phyloP scores from a whole-genome alignment of 1,284 basidiomycete species.

The Cryptococcus sp. region DNA sequence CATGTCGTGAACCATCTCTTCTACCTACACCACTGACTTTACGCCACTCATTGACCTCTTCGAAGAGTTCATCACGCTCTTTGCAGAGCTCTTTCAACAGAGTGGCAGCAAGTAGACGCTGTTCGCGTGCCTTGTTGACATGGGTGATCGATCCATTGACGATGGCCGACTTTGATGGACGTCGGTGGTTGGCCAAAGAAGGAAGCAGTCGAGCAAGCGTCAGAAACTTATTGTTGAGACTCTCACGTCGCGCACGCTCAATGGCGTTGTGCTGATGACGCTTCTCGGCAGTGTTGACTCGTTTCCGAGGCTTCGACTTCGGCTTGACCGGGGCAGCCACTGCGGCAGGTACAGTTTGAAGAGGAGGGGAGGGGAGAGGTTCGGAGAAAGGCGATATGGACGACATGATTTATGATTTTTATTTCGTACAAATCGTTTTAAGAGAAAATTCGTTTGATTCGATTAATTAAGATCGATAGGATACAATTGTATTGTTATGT shows the following conservation, averaged over 20 bases:
- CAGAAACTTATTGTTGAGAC: constrained; percentile 82
- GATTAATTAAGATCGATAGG: background rate
- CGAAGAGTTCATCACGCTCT: constrained; percentile 73
- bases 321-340: constrained; percentile 20
- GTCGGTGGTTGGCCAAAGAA: constrained; percentile 79
- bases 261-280: constrained; percentile 92
- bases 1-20: constrained; percentile 55
- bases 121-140: constrained; percentile 72
- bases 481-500: constrained; percentile 1
- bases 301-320: constrained; percentile 62
- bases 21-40: constrained; percentile 56
- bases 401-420: constrained; percentile 11
- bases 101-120: constrained; percentile 68
- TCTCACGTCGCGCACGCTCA: constrained; percentile 84
- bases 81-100: constrained; percentile 69
- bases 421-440: background rate
- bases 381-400: constrained; percentile 28
- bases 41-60: constrained; percentile 83
- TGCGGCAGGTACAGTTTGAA: constrained; percentile 5
- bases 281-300: constrained; percentile 89
- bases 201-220: constrained; percentile 80
- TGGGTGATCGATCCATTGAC: constrained; percentile 87
- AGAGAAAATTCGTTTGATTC: background rate
- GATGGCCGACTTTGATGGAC: constrained; percentile 89
- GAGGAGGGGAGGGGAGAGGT: constrained; percentile 22